phyloP scores from a whole-genome alignment of 148 eudicot genomes.

The Limonium bicolor region DNA sequence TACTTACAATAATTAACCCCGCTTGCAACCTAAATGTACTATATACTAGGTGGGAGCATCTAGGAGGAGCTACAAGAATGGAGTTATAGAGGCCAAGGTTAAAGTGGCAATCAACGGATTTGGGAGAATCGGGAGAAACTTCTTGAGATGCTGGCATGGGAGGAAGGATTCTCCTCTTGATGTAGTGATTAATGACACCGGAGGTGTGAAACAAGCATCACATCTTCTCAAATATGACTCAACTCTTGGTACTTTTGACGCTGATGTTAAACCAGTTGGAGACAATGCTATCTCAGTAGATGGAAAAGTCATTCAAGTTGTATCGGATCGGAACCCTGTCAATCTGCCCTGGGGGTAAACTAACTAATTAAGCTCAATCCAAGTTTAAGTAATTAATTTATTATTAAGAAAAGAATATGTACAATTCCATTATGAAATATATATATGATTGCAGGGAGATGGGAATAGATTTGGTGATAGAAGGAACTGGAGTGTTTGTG shows the following conservation, averaged over 20 bases:
- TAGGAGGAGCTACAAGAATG: conserved; percentile 18
- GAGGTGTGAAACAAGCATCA: conserved; percentile 95
- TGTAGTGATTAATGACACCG: conserved; percentile 88
- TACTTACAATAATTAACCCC: not conserved
- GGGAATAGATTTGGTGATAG: conserved; percentile 85
- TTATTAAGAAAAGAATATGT: too few species aligned
- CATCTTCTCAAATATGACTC: conserved; percentile 99
- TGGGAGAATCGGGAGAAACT: conserved; percentile 94
- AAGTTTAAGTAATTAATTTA: too few species aligned
- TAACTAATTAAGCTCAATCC: not conserved
- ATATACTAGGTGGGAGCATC: conserved; percentile 11
- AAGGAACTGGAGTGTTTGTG: conserved; percentile 97
- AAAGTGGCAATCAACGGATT: conserved; percentile 97
- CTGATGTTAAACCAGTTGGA: conserved; percentile 83
- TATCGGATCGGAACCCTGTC: conserved; percentile 69
- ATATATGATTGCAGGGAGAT: conserved; percentile 32
- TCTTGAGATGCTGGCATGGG: conserved; percentile 98
- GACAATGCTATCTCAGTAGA: conserved; percentile 73
- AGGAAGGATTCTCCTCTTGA: conserved; percentile 88
- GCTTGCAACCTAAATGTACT: not conserved
- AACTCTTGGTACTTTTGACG: conserved; percentile 89
- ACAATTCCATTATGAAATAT: not conserved
- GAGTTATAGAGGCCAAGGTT: conserved; percentile 66
- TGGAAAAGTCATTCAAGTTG: conserved; percentile 85
- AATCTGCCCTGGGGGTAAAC: conserved; percentile 86